Conservation (phyloP, 176 grass and related monocot species). For the Pontederia paniculata region DNA sequence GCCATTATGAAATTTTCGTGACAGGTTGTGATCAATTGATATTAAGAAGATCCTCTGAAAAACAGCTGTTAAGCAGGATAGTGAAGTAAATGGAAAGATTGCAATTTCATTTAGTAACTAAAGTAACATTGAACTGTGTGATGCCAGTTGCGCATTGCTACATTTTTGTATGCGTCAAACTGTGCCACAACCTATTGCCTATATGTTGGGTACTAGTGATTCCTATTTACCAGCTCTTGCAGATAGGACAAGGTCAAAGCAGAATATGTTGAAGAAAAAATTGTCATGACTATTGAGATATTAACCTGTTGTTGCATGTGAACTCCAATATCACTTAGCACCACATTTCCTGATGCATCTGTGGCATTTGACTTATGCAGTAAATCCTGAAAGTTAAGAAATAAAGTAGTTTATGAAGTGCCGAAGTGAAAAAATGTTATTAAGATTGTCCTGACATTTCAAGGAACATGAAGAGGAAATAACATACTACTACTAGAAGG, state of each 20-base stretch:
- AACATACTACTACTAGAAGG: not conserved
- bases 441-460: not conserved
- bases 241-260: not conserved
- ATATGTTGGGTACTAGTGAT: too few species aligned
- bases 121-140: too few species aligned
- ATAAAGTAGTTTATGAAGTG: not conserved
- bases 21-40: too few species aligned
- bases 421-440: not conserved
- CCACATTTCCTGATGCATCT: slow-evolving; percentile 82
- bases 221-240: too few species aligned
- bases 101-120: too few species aligned
- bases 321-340: slow-evolving; percentile 90
- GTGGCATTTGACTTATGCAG: slow-evolving; percentile 74
- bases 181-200: too few species aligned
- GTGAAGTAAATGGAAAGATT: too few species aligned
- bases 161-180: too few species aligned
- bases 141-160: too few species aligned
- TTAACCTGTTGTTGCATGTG: slow-evolving; percentile 78
- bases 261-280: not conserved
- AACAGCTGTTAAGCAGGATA: too few species aligned
- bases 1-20: too few species aligned
- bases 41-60: too few species aligned
- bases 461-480: not conserved
- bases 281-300: slow-evolving; percentile 1
- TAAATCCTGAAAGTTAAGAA: slow-evolving; percentile 57